Evolutionary conservation across 306 rosid species (phyloP), one percentile per base, ranked within the genome.

Genomic region (Lupinus albus): DNA sequence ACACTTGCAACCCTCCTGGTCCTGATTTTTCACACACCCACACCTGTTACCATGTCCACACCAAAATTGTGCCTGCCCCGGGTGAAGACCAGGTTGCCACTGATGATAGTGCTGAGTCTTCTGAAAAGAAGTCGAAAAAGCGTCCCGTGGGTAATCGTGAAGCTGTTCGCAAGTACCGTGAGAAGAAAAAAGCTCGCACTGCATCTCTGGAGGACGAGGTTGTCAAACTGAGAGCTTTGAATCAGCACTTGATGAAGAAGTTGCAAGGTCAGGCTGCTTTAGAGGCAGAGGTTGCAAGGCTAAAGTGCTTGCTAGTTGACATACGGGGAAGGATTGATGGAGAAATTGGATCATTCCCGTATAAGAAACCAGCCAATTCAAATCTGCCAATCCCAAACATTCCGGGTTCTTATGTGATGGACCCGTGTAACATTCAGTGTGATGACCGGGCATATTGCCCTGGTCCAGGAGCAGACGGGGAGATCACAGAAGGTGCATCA

Each of bases 1-100:
- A 94, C 84, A 94, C 97, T 51, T 94, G 99, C 82, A 94, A 94
- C 77, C 97, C 99, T 15, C 96, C 97, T 0, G 99, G 99, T 6
- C 99, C 99, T 18, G 99, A 94, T 72, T 65, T 68, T 54, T 80
- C 97, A 0, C 99, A 94, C 65, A 88, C 97, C 13, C 99, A 94
- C 77, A 94, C 99, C 12, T 94, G 99, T 74, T 86, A 88, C 71
- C 99, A 94, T 56, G 96, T 88, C 8, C 99, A 94, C 67, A 90
- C 99, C 33, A 85, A 93, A 49, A 86, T 94, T 54, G 85, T 91
- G 45, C 87, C 97, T 7, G 81, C 94, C 0, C 25, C 84, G 6
- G 38, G 61, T 5, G 99, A 93, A 10, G 96, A 86, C 64, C 87
- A 81, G 77, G 81, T 56, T 41, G 85, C 76, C 44, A 84, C 91